Evolutionary conservation across 805 yeast genomes (phyloP).

Genomic region (Yarrowia alimentaria): DNA sequence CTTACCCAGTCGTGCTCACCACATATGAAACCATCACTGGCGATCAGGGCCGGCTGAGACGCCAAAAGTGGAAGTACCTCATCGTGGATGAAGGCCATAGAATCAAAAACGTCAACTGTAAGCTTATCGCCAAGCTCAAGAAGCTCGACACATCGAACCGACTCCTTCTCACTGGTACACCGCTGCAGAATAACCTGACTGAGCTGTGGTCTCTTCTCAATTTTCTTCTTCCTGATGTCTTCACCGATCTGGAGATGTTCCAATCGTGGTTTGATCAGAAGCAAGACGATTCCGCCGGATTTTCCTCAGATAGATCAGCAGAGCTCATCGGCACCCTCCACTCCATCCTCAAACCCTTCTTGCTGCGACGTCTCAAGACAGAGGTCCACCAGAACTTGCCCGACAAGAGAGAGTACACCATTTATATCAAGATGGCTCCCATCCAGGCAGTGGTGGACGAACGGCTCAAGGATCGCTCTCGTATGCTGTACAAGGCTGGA

Average conservation of each 20-base stretch:
- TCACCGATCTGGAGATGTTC: slow-evolving; percentile 82
- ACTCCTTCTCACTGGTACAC: slow-evolving; percentile 89
- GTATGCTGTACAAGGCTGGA: not conserved
- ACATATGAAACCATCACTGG: slow-evolving; percentile 84
- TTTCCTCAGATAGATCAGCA: slow-evolving; percentile 41
- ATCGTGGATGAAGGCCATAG: slow-evolving; percentile 97
- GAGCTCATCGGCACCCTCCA: slow-evolving; percentile 74
- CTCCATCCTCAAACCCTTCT: slow-evolving; percentile 82
- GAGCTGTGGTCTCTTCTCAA: slow-evolving; percentile 92
- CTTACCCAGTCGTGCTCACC: slow-evolving; percentile 61
- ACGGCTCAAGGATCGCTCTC: not conserved
- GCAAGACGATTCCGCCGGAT: slow-evolving; percentile 49
- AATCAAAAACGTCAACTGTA: slow-evolving; percentile 77
- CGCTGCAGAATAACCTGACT: slow-evolving; percentile 83
- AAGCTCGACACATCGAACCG: slow-evolving; percentile 60
- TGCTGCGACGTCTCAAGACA: slow-evolving; percentile 75
- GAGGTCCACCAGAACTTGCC: slow-evolving; percentile 72
- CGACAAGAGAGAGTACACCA: slow-evolving; percentile 82
- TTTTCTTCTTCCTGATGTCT: slow-evolving; percentile 88
- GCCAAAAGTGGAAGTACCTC: slow-evolving; percentile 83
- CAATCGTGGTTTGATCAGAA: slow-evolving; percentile 84
- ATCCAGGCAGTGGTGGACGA: slow-evolving; percentile 65
- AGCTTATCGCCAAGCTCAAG: slow-evolving; percentile 69
- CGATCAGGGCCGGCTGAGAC: too few relatives aligned
- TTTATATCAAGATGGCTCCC: slow-evolving; percentile 66